phyloP scores from a whole-genome alignment of 306 rosid species.

The Dryas octopetala region DNA sequence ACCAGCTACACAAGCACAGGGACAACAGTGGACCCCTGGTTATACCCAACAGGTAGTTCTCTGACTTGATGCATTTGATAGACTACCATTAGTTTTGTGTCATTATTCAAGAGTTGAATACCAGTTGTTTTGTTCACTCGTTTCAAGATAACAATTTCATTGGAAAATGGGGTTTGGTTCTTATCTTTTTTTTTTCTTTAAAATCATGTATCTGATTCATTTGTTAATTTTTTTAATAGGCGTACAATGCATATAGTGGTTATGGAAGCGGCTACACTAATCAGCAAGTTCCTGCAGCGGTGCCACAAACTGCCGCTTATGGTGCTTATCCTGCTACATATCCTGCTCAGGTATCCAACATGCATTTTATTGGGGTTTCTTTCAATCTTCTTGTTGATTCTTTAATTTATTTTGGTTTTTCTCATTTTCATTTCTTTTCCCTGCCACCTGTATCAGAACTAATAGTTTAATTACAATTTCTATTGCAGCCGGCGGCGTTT shows the following conservation, averaged over 20 bases:
- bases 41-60: conserved; percentile 76
- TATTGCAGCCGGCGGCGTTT: conserved; percentile 39
- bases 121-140: neutral
- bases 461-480: conserved; percentile 28
- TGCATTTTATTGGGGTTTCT: neutral
- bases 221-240: conserved; percentile 45
- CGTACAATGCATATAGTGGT: conserved; percentile 72
- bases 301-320: conserved; percentile 67
- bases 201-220: neutral
- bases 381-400: neutral
- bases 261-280: conserved; percentile 64
- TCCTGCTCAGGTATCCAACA: conserved; percentile 73
- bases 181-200: neutral
- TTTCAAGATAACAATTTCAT: neutral
- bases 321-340: conserved; percentile 83
- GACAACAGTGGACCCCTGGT: conserved; percentile 94
- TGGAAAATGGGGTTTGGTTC: neutral
- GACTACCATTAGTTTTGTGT: neutral
- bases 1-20: conserved; percentile 79
- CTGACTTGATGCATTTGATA: neutral
- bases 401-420: neutral
- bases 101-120: neutral
- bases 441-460: neutral
- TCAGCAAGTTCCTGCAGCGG: conserved; percentile 60
- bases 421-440: neutral